Base-by-base conservation (phyloP, 1,284 basidiomycete genomes). In the Moesziomyces globuligerus region DNA sequence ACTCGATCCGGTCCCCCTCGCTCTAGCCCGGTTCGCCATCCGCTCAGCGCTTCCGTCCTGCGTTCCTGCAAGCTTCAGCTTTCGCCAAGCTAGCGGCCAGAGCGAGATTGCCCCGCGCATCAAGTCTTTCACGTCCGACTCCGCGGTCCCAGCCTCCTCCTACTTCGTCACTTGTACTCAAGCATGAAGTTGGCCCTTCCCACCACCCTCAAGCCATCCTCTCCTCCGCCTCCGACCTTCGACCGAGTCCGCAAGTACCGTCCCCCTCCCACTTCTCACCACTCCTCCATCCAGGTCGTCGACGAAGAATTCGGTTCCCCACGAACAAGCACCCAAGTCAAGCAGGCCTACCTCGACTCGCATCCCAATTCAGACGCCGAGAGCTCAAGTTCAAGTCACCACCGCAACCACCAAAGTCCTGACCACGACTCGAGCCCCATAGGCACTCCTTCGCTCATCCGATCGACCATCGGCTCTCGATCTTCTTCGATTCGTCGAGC, bases 171-270 rank as follows among this genome's bases (percentile, higher is more conserved):
- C 24, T 42, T 6, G 7, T 8, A 24, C 41, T 18, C 18, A 38
- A 58, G 43, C 20, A 64, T 68, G 65, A 56, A 45, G 53, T 42
- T 57, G 28, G 17, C 47, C 10, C 66, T 66, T n/a, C 51, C 47
- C 32, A 18, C 29, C 5, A n/a, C 48, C 9, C 23, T 49, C 42
- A 48, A 48, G 38, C 25, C 45, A 10, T 65, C 61, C 25, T 28
- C 61, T 11, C 15, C 60, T 32, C 32, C 53, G 4, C 55, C 47
- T 20, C 66, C 62, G 32, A 40, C 52, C 26, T 72, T 72, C 18
- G 58, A 72, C 18, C 69, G 69, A n/a, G 64, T 24, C 20, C 69
- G 45, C 58, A 72, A 72, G 48, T 72, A 72, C 29, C 54, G 62
- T 25, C 62, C 59, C 45, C 69, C 69, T 24, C 59, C 69, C 15